Conservation (phyloP, 164 flowering plant species). For the Malania oleifera region DNA sequence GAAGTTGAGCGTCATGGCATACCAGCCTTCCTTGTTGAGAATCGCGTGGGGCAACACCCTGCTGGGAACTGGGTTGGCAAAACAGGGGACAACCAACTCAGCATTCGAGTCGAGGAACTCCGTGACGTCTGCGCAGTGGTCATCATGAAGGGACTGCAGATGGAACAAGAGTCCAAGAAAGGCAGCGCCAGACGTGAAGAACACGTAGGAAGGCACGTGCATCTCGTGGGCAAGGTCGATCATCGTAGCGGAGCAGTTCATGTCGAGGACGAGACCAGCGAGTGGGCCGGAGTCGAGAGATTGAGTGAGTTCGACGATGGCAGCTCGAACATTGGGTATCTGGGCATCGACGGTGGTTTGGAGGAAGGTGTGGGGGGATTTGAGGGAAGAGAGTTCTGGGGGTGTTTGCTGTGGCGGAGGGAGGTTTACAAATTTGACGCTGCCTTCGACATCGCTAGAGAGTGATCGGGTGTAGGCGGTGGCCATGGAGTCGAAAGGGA, state of each 20-base stretch:
- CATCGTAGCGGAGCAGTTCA: neutral
- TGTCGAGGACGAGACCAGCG: neutral
- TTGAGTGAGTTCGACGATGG: neutral
- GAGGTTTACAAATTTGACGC: neutral
- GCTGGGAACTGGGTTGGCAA: neutral
- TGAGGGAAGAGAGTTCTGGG: neutral
- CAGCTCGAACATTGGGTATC: neutral
- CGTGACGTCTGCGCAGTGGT: neutral
- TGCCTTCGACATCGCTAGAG: no score
- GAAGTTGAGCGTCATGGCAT: no score
- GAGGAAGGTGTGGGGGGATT: neutral
- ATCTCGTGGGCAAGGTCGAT: neutral
- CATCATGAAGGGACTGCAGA: neutral
- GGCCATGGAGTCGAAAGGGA: no score
- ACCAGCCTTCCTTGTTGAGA: neutral
- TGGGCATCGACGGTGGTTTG: neutral
- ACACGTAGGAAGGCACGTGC: conserved; percentile 1
- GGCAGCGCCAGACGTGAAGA: conserved; percentile 3
- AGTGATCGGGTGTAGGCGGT: no score
- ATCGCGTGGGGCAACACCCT: neutral
- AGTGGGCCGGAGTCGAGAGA: neutral
- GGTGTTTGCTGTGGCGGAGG: neutral
- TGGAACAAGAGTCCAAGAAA: neutral
- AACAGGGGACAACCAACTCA: neutral
- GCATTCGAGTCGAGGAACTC: neutral